phyloP scores from a whole-genome alignment of 2,329 filamentous ascomycete species.

The Cryphonectria carpinicola region DNA sequence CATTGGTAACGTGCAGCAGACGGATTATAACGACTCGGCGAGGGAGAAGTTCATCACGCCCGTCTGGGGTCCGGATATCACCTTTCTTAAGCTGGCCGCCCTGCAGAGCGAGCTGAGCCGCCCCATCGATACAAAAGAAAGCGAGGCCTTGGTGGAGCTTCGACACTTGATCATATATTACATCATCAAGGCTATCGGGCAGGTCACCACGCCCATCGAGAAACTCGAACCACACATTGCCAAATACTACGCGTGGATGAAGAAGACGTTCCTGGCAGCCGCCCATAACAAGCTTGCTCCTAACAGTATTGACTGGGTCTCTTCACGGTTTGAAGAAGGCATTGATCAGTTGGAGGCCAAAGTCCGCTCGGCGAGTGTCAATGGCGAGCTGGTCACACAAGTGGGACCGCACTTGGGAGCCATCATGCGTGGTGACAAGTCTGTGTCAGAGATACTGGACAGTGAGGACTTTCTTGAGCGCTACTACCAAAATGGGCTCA shows the following conservation, averaged over 20 bases:
- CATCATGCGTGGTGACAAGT: constrained; percentile 38
- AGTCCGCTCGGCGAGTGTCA: constrained; percentile 28
- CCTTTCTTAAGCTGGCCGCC: neutral
- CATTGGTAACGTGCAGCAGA: neutral
- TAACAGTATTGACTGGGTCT: constrained; percentile 14
- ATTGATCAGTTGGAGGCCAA: constrained; percentile 26
- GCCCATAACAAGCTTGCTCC: neutral
- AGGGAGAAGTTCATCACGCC: neutral
- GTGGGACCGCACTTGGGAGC: constrained; percentile 38
- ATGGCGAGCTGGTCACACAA: constrained; percentile 37
- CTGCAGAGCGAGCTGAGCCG: constrained; percentile 1
- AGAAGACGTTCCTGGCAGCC: neutral
- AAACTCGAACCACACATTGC: constrained; percentile 4
- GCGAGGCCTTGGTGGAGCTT: constrained; percentile 10
- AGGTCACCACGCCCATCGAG: neutral
- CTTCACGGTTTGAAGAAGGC: neutral
- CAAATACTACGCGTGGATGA: constrained; percentile 18
- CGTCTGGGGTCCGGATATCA: constrained; percentile 6
- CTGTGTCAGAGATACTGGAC: constrained; percentile 40
- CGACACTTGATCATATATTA: constrained; percentile 26
- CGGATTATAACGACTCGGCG: neutral
- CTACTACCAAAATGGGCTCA: constrained; percentile 38
- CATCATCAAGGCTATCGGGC: neutral
- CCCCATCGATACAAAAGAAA: neutral
- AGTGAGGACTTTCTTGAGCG: constrained; percentile 40